Evolutionary conservation across 2,329 filamentous ascomycete genomes (phyloP).

Genomic region (Huntiella moniliformis): DNA sequence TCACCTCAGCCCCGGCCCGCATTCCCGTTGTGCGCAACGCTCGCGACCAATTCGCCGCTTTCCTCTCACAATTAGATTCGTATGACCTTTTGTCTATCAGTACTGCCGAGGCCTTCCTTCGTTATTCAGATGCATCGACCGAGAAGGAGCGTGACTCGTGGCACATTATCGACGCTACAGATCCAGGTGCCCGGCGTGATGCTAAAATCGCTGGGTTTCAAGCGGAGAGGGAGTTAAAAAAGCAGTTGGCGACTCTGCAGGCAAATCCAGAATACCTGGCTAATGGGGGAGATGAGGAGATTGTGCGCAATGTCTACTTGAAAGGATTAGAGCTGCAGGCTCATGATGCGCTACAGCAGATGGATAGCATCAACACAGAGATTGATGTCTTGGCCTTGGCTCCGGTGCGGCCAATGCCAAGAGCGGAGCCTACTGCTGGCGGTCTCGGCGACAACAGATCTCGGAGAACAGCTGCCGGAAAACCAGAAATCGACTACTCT

Average conservation of each 20-base stretch:
- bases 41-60: constrained; percentile 56
- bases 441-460: constrained; percentile 26
- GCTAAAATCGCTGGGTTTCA: constrained; percentile 74
- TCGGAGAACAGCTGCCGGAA: constrained; percentile 16
- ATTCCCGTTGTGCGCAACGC: constrained; percentile 43
- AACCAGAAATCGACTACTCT: constrained; percentile 36
- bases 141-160: constrained; percentile 38
- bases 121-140: constrained; percentile 45
- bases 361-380: constrained; percentile 79
- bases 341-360: constrained; percentile 64
- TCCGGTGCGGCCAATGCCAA: constrained; percentile 30
- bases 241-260: constrained; percentile 48
- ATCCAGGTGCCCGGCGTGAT: constrained; percentile 51
- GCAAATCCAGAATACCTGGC: constrained; percentile 34
- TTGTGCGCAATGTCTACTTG: constrained; percentile 61
- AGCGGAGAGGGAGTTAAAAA: constrained; percentile 68
- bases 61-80: constrained; percentile 55
- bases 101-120: constrained; percentile 51
- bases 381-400: constrained; percentile 62
- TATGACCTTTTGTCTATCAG: constrained; percentile 52
- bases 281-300: constrained; percentile 52
- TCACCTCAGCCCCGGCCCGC: constrained; percentile 34
- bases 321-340: constrained; percentile 54
- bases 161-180: constrained; percentile 43
- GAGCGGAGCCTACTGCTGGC: constrained; percentile 24